Conservation (phyloP, 352 stramenopile genomes). For the Discostella stelligera region DNA sequence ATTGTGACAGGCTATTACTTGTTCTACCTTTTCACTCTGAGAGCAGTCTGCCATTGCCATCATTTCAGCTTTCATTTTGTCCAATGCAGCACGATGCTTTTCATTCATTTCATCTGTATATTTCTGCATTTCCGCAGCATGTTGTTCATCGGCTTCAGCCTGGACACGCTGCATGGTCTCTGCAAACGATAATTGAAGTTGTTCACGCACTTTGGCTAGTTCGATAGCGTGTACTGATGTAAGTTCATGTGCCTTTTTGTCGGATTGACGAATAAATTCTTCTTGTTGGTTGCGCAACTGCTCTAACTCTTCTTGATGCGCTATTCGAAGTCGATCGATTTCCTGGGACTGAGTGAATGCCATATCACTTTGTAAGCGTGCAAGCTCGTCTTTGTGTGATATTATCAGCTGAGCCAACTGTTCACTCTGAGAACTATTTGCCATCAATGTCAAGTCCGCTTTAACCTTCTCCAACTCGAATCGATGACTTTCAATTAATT, state of each 20-base stretch:
- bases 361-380: constrained; percentile 15
- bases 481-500: constrained; percentile 15
- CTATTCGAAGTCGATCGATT: constrained; percentile 29
- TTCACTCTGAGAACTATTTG: constrained; percentile 38
- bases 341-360: constrained; percentile 26
- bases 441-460: constrained; percentile 26
- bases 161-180: constrained; percentile 33
- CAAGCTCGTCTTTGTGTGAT: constrained; percentile 34
- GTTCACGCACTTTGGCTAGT: constrained; percentile 18
- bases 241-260: constrained; percentile 15
- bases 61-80: constrained; percentile 47
- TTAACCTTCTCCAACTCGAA: constrained; percentile 31
- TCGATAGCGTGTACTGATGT: constrained; percentile 35
- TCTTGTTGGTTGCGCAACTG: constrained; percentile 30
- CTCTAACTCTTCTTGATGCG: constrained; percentile 17
- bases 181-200: constrained; percentile 11
- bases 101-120: constrained; percentile 46
- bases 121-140: constrained; percentile 30
- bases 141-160: constrained; percentile 36
- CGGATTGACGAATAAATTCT: constrained; percentile 18
- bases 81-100: constrained; percentile 29
- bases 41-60: constrained; percentile 11
- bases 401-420: constrained; percentile 25
- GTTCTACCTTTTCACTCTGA: constrained; percentile 29
- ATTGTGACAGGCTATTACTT: constrained; percentile 29